These are phyloP conservation scores for Cadophora sp. DNA, from an alignment of 2,329 filamentous ascomycete genomes.

Conservation along the genomic window DNA sequence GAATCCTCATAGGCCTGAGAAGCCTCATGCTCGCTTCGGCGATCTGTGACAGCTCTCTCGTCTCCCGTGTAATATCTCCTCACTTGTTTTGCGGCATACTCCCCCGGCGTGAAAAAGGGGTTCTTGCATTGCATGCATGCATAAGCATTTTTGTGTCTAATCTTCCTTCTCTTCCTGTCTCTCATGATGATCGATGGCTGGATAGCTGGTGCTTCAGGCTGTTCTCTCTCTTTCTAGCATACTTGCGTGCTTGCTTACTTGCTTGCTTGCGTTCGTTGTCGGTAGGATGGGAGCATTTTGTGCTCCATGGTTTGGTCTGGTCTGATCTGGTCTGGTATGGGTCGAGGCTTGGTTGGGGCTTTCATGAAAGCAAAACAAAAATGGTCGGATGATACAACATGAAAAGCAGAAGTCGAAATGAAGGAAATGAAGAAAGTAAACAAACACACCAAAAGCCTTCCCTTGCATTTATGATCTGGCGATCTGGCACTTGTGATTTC, in stretches of 20 bases:
- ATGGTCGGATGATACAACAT: slow-evolving; percentile 8
- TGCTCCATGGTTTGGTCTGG: slow-evolving; percentile 13
- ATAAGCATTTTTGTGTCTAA: slow-evolving; percentile 8
- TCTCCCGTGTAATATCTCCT: slow-evolving; percentile 38
- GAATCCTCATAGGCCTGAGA: slow-evolving; percentile 26
- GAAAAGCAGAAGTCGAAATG: neutral
- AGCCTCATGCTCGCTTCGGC: slow-evolving; percentile 8
- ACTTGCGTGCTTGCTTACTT: slow-evolving; percentile 8
- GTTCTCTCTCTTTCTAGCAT: slow-evolving; percentile 17
- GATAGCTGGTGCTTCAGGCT: slow-evolving; percentile 21
- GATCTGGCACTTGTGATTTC: neutral
- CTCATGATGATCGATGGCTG: slow-evolving; percentile 19
- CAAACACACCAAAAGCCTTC: neutral
- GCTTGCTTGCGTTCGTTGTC: slow-evolving; percentile 5
- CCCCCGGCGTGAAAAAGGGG: slow-evolving; percentile 31
- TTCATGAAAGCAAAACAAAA: neutral
- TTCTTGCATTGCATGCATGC: slow-evolving; percentile 33
- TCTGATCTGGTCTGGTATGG: slow-evolving; percentile 17
- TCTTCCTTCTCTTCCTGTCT: slow-evolving; percentile 1
- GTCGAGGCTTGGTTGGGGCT: slow-evolving; percentile 9
- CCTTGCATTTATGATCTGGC: neutral
- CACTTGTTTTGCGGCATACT: slow-evolving; percentile 39
- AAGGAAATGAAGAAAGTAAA: slow-evolving; percentile 2
- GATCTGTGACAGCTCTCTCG: slow-evolving; percentile 17
- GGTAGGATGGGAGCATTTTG: slow-evolving; percentile 26